These are phyloP conservation scores for Colletotrichum abscissum DNA, from an alignment of 2,329 filamentous ascomycete species.

Conservation along the genomic window DNA sequence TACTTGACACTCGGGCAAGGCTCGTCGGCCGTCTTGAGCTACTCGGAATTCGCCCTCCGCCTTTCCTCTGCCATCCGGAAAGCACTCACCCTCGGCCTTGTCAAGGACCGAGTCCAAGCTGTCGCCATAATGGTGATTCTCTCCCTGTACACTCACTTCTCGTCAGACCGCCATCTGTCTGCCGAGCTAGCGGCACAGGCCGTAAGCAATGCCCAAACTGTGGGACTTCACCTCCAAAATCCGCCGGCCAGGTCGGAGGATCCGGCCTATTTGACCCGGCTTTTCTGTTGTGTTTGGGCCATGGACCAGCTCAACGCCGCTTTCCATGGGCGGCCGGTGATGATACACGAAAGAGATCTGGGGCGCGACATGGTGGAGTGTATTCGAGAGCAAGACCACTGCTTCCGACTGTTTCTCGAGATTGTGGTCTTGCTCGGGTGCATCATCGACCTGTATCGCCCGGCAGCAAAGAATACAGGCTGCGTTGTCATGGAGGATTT, in stretches of 20 bases:
- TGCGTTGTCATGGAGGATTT: conserved; percentile 27
- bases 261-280: conserved; percentile 32
- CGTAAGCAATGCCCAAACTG: conserved; percentile 39
- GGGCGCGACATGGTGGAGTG: conserved; percentile 38
- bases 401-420: conserved; percentile 40
- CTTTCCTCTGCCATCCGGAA: conserved; percentile 34
- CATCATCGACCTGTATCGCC: conserved; percentile 39
- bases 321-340: conserved; percentile 39
- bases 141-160: conserved; percentile 37
- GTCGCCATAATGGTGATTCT: conserved; percentile 49
- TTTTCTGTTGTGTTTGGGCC: conserved; percentile 41
- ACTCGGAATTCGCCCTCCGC: conserved; percentile 30
- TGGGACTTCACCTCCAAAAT: conserved; percentile 40
- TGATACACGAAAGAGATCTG: conserved; percentile 39
- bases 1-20: conserved; percentile 33
- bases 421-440: conserved; percentile 38
- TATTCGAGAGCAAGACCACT: conserved; percentile 36
- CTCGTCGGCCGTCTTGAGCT: conserved; percentile 18
- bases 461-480: conserved; percentile 24
- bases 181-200: conserved; percentile 38
- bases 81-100: conserved; percentile 12
- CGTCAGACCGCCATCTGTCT: conserved; percentile 33
- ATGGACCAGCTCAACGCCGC: conserved; percentile 40
- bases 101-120: conserved; percentile 31
- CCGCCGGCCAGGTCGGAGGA: conserved; percentile 37